Conservation (phyloP, 1,139 yeast species). For the Hyphopichia wangnamkhiaoensis region DNA sequence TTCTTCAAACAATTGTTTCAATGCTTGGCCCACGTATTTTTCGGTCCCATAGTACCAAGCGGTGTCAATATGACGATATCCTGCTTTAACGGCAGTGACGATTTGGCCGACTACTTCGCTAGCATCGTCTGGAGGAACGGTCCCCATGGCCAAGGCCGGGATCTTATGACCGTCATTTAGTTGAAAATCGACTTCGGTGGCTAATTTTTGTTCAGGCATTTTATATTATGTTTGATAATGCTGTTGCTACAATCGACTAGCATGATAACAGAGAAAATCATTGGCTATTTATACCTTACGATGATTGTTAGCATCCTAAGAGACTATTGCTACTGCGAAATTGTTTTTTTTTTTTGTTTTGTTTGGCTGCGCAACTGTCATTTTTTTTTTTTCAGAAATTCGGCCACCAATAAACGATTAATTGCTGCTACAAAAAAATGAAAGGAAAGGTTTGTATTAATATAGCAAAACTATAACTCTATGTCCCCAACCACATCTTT, state of each 20-base stretch:
- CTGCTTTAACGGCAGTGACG: constrained; percentile 40
- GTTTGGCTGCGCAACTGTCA: too few species aligned
- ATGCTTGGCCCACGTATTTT: constrained; percentile 49
- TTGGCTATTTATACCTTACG: too few species aligned
- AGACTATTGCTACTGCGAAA: too few species aligned
- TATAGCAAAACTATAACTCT: constrained; percentile 28
- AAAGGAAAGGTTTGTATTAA: too few species aligned
- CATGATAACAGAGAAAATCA: too few species aligned
- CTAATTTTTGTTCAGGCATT: constrained; percentile 11
- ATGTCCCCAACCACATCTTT: constrained; percentile 39
- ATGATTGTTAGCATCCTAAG: too few species aligned
- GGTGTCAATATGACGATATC: constrained; percentile 43
- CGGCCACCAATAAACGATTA: too few species aligned
- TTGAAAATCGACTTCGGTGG: constrained; percentile 21
- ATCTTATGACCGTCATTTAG: constrained; percentile 34
- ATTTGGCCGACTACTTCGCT: constrained; percentile 38
- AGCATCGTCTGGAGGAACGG: constrained; percentile 36
- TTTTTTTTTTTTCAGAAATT: too few species aligned
- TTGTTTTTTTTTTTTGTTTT: too few species aligned
- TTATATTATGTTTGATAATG: neutral
- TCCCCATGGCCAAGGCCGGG: constrained; percentile 45
- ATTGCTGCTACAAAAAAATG: too few species aligned
- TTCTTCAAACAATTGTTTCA: constrained; percentile 47
- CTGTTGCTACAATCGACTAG: neutral
- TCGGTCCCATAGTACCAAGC: constrained; percentile 55